Conservation (phyloP, 1,284 basidiomycete genomes). For the Apiotrichum brassicae region DNA sequence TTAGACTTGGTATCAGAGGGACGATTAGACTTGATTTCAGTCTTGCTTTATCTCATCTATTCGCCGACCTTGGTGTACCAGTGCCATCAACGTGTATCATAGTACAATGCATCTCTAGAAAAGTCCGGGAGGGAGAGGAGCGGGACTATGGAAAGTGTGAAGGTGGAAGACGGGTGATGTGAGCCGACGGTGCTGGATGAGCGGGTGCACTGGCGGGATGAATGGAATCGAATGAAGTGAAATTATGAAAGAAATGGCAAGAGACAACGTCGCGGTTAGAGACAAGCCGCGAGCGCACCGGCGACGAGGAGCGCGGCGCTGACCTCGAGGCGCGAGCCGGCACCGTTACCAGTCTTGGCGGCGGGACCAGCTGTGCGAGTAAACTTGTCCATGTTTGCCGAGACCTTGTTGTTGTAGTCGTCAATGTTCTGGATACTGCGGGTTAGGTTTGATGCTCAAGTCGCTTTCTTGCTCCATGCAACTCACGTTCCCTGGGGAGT, state of each 20-base stretch:
- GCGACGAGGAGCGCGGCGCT: background rate
- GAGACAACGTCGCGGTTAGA: background rate
- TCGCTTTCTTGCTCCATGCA: too few relatives aligned
- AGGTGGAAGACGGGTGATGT: too few relatives aligned
- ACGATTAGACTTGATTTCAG: too few relatives aligned
- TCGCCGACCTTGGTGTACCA: too few relatives aligned
- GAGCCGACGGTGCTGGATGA: too few relatives aligned
- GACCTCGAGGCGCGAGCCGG: background rate
- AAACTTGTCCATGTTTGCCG: background rate
- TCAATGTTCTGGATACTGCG: background rate
- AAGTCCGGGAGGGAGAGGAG: background rate
- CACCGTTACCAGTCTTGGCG: background rate
- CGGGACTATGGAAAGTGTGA: too few relatives aligned
- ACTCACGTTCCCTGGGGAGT: background rate
- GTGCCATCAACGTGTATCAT: too few relatives aligned
- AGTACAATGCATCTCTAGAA: constrained; percentile 4
- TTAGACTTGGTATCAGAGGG: too few relatives aligned
- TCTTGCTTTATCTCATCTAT: too few relatives aligned
- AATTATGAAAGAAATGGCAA: background rate
- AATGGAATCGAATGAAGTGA: too few relatives aligned
- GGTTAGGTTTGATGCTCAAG: background rate
- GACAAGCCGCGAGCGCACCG: background rate
- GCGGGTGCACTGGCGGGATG: too few relatives aligned
- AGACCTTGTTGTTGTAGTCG: background rate
- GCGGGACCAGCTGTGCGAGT: background rate